Percentiles rank a stretch among this genome's conserved stretches.
phyloP scores from a whole-genome alignment of 768 basidiomycete genomes.

The Leccinum subgranulosum region DNA sequence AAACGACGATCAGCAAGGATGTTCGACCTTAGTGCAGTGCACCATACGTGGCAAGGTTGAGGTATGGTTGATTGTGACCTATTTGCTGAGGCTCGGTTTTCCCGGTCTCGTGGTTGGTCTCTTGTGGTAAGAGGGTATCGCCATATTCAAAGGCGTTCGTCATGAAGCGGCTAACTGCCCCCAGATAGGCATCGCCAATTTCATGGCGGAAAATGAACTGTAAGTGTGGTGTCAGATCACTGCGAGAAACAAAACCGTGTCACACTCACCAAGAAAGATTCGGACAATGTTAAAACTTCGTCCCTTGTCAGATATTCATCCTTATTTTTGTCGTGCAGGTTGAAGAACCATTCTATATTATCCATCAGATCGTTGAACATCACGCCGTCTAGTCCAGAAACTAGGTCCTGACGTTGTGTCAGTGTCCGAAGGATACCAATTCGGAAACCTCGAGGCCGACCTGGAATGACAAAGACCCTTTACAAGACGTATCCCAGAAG shows the following conservation, averaged over 20 bases:
- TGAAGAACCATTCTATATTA: constrained; percentile 99
- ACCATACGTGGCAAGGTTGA: constrained; percentile 82
- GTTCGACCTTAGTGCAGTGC: not conserved
- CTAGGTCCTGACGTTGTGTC: constrained; percentile 62
- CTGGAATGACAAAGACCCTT: constrained; percentile 88
- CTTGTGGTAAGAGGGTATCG: constrained; percentile 75
- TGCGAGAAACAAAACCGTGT: not conserved
- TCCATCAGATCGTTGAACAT: constrained; percentile 98
- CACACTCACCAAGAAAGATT: constrained; percentile 74
- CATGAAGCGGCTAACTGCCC: constrained; percentile 95
- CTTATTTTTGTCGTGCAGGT: constrained; percentile 91
- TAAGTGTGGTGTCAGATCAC: constrained; percentile 2
- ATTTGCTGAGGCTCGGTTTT: constrained; percentile 45
- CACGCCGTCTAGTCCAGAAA: constrained; percentile 83
- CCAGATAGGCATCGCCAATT: constrained; percentile 93
- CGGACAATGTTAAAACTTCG: constrained; percentile 92
- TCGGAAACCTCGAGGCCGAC: constrained; percentile 35
- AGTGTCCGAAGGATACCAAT: not conserved
- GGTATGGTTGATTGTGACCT: constrained; percentile 83
- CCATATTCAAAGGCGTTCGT: constrained; percentile 98
- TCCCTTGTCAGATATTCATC: constrained; percentile 96
- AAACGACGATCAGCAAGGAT: constrained; percentile 8
- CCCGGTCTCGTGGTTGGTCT: constrained; percentile 30
- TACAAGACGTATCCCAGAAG: constrained; percentile 85
- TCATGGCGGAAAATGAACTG: constrained; percentile 99